phyloP scores from a whole-genome alignment of 257 asterid species.

The Fraxinus excelsior region DNA sequence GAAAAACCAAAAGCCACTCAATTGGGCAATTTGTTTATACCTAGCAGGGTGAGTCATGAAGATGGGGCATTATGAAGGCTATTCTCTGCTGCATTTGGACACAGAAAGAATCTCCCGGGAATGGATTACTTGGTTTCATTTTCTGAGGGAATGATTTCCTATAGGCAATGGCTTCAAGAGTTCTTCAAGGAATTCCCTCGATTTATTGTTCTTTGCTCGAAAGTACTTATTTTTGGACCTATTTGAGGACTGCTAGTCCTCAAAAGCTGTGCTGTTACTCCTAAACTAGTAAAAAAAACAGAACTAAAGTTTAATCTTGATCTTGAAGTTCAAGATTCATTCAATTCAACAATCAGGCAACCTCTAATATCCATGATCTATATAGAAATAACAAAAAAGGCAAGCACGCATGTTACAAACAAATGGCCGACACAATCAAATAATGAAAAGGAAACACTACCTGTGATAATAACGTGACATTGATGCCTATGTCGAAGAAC shows the following conservation, averaged over 20 bases:
- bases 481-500: conserved; percentile 89
- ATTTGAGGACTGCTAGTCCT: background rate
- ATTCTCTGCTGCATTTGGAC: background rate
- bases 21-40: background rate
- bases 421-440: conserved; percentile 12
- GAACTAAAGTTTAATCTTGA: background rate
- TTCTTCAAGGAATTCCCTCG: background rate
- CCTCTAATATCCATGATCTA: conserved; percentile 5
- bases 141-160: background rate
- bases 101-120: background rate
- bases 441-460: conserved; percentile 41
- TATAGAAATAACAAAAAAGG: conserved; percentile 7
- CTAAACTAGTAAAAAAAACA: background rate
- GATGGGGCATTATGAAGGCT: background rate
- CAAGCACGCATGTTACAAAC: conserved; percentile 9
- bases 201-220: conserved; percentile 1
- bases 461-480: conserved; percentile 92
- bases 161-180: background rate
- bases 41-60: background rate
- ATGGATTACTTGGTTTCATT: background rate
- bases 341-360: conserved; percentile 7
- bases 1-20: background rate
- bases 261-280: conserved; percentile 3
- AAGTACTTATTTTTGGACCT: background rate
- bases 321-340: conserved; percentile 4